Evolutionary conservation across 176 grass and related monocot genomes (phyloP).

Genomic region (Aechmea fasciata): DNA sequence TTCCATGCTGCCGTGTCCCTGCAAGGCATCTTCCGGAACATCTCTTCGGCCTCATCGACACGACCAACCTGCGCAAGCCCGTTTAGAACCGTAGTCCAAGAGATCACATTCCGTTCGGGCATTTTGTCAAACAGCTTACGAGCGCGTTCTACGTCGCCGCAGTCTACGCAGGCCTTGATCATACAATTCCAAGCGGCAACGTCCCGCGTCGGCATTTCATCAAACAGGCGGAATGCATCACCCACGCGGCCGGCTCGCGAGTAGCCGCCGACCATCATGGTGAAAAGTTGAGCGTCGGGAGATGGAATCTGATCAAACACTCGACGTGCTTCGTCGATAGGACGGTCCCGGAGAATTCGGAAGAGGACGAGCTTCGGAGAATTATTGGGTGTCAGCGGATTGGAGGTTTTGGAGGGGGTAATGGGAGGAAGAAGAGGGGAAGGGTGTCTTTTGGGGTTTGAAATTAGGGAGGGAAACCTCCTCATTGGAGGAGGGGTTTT

Average conservation of each 20-base stretch:
- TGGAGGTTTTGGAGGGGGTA: background rate
- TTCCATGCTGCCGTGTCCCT: constrained; percentile 44
- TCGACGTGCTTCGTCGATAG: constrained; percentile 32
- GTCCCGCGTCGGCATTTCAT: constrained; percentile 37
- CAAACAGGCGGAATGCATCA: constrained; percentile 47
- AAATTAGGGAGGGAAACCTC: constrained; percentile 11
- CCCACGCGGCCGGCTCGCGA: constrained; percentile 11
- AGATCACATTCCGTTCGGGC: constrained; percentile 39
- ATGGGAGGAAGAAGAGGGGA: background rate
- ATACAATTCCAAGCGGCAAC: constrained; percentile 47
- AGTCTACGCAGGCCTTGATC: constrained; percentile 28
- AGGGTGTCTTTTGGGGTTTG: background rate
- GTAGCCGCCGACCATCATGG: constrained; percentile 8
- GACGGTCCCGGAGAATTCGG: constrained; percentile 9
- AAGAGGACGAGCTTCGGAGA: constrained; percentile 19
- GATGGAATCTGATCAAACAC: constrained; percentile 22
- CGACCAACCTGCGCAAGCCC: constrained; percentile 24
- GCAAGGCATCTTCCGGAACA: constrained; percentile 32
- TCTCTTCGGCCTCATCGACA: constrained; percentile 24
- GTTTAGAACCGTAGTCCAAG: constrained; percentile 46
- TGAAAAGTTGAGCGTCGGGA: constrained; percentile 8
- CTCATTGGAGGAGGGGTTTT: constrained; percentile 6
- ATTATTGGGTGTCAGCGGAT: background rate
- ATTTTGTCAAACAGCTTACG: constrained; percentile 44
- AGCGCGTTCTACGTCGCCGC: constrained; percentile 35